Evolutionary conservation across 108 stramenopile genomes (phyloP).

Genomic region (Cyclotella atomus): DNA sequence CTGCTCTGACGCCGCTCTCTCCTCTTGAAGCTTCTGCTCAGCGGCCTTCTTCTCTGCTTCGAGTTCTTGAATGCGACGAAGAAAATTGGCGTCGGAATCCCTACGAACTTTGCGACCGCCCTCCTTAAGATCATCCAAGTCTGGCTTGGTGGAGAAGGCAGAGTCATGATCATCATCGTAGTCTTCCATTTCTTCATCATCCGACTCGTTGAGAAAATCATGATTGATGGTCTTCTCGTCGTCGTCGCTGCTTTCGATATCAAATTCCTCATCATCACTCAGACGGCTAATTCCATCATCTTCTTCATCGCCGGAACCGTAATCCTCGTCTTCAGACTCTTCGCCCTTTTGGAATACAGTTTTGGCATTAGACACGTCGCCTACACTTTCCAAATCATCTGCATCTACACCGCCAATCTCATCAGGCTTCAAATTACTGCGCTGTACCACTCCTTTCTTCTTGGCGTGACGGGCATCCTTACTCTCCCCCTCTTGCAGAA

Average conservation of each 20-base stretch:
- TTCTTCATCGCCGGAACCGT: not conserved
- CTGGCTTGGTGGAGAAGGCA: not conserved
- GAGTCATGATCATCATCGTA: not conserved
- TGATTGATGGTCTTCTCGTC: no score
- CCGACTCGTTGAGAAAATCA: no score
- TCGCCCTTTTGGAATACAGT: not conserved
- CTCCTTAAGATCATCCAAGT: not conserved
- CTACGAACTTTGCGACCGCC: no score
- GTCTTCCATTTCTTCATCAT: no score
- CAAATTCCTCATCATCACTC: not conserved
- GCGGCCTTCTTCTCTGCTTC: not conserved
- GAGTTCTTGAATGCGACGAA: no score
- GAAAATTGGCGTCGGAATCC: no score
- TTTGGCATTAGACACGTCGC: not conserved
- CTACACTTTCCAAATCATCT: not conserved
- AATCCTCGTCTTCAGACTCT: not conserved
- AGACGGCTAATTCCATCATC: not conserved
- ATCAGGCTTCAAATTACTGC: not conserved
- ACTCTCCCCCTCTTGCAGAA: not conserved
- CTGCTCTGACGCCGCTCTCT: not conserved
- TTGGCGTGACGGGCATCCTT: not conserved
- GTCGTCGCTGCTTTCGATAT: no score
- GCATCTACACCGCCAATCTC: constrained; percentile 1
- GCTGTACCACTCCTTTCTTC: not conserved
- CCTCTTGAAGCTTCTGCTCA: not conserved